phyloP scores from a whole-genome alignment of 2,329 filamentous ascomycete genomes.

The Clonostachys sp. region DNA sequence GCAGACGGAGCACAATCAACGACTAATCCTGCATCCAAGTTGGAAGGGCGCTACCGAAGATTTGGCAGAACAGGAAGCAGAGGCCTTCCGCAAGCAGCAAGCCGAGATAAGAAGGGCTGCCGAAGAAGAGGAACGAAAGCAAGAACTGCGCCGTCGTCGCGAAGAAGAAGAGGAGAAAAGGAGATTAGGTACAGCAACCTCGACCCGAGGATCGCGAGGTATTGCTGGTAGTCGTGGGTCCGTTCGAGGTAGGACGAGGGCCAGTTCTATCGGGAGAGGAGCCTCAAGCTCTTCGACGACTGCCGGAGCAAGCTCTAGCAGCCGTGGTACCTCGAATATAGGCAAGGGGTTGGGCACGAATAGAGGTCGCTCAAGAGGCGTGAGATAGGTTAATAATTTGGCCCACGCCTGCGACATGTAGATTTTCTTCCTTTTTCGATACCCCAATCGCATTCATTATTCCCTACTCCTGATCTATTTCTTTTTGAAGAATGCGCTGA shows the following conservation, averaged over 20 bases:
- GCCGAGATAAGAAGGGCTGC: conserved; percentile 71
- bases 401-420: conserved; percentile 2
- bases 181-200: conserved; percentile 14
- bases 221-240: conserved; percentile 17
- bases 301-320: conserved; percentile 11
- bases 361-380: conserved; percentile 24
- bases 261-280: conserved; percentile 7
- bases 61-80: conserved; percentile 78
- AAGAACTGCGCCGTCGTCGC: conserved; percentile 60
- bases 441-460: conserved; percentile 2
- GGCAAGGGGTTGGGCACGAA: conserved; percentile 23
- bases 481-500: conserved; percentile 91
- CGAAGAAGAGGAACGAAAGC: conserved; percentile 74
- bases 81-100: conserved; percentile 67
- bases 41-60: conserved; percentile 91
- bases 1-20: conserved; percentile 96
- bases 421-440: conserved; percentile 1
- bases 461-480: conserved; percentile 24
- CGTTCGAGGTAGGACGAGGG: conserved; percentile 15
- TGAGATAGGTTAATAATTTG: conserved; percentile 10
- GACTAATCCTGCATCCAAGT: conserved; percentile 78
- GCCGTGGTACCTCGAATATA: conserved; percentile 25
- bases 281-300: conserved; percentile 18
- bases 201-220: conserved; percentile 20
- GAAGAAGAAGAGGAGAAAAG: conserved; percentile 53